phyloP scores from a whole-genome alignment of 495 filamentous ascomycete species.

The Penicillium cosmopolitanum region DNA sequence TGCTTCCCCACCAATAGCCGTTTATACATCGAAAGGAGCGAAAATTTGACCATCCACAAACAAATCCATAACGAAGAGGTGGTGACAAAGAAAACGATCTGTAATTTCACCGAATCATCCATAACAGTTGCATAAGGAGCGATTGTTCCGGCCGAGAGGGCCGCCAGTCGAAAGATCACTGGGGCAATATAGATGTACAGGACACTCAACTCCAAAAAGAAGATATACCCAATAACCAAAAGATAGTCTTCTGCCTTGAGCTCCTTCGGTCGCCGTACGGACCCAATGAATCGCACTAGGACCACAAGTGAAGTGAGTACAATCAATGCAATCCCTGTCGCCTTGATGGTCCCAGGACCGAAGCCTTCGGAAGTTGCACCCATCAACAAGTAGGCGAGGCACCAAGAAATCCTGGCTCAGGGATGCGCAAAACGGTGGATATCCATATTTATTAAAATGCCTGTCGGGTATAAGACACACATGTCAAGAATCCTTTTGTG shows the following conservation, averaged over 20 bases:
- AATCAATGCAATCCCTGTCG: constrained; percentile 33
- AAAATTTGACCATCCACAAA: constrained; percentile 53
- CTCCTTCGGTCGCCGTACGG: constrained; percentile 14
- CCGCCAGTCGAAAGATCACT: constrained; percentile 28
- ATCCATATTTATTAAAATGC: constrained; percentile 7
- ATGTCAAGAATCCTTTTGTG: too few species aligned
- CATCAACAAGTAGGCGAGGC: constrained; percentile 3
- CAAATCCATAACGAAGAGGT: constrained; percentile 47
- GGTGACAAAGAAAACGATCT: constrained; percentile 46
- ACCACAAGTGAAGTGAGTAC: constrained; percentile 31
- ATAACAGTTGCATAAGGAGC: not conserved
- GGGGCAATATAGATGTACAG: constrained; percentile 41
- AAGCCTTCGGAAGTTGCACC: constrained; percentile 5
- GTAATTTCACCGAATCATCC: constrained; percentile 30
- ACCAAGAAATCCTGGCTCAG: not conserved
- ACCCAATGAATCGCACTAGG: constrained; percentile 21
- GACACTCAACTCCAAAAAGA: constrained; percentile 36
- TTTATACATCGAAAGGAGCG: constrained; percentile 47
- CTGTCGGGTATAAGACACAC: not conserved
- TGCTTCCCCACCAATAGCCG: constrained; percentile 34
- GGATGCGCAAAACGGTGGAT: not conserved
- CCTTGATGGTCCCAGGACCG: constrained; percentile 21
- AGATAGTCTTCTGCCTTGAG: constrained; percentile 36
- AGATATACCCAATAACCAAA: constrained; percentile 30
- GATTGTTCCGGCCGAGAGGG: not conserved